Evolutionary conservation across 805 yeast genomes (phyloP), one percentile per base, ranked within the genome.

Genomic region (Metschnikowia sp.): DNA sequence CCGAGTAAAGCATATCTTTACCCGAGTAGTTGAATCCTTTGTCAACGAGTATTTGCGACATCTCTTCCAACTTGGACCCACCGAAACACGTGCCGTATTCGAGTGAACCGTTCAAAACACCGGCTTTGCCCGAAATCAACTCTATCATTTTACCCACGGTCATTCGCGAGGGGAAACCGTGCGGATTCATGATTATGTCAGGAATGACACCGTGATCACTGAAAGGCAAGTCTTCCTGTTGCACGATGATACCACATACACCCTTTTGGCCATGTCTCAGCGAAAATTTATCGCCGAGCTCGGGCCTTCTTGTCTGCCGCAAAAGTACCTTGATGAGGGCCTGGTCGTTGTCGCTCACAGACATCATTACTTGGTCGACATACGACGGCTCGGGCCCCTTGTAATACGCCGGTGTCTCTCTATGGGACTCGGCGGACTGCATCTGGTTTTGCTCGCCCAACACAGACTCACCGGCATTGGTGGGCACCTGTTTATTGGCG

Each of bases 121-220:
- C 99, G 0, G 98, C 99, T 64, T 94, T 94, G 57, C 99, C 99
- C 31, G 96, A 86, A 22, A 94, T 86, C 52, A 92, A 76, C 68
- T 94, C 99, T 56, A 94, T 82, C 98, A 94, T 92, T 69, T 94
- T 94, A 50, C 99, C 99, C 15, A 94, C 98, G 35, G 99, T 94
- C 99, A 94, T 94, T 79, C 99, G 96, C 32, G 98, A 92, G 53
- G 99, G 99, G 84, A 92, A 94, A 74, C 97, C 99, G 67, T 92
- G 99, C 1, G 99, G 99, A 63, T 92, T 92, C 97, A 92, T 92
- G 61, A 92, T 92, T 55, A 92, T 91, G 71, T 92, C 99, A 0
- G 99, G 99, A 3, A 82, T 75, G 26, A 94, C 79, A 64, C 99
- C 99, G 49, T 83, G 79, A 58, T 94, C 98, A 63, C 84, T 88